phyloP scores from a whole-genome alignment of 441 rosid genomes.

The Viola pubescens region DNA sequence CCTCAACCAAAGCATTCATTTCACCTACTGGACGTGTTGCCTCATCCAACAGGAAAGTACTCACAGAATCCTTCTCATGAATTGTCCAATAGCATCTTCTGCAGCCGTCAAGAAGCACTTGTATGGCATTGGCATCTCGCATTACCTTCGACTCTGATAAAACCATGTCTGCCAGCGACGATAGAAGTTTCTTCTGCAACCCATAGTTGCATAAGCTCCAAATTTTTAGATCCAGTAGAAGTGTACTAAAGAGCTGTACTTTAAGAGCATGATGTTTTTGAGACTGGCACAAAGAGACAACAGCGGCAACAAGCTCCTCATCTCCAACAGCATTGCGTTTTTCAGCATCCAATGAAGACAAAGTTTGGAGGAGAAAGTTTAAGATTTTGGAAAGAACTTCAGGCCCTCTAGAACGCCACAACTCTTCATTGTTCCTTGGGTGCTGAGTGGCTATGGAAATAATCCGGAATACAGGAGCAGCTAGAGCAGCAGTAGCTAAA shows the following conservation, averaged over 20 bases:
- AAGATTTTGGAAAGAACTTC: conserved; percentile 85
- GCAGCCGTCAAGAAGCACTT: conserved; percentile 99
- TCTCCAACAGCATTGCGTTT: conserved; percentile 69
- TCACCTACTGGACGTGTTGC: conserved; percentile 80
- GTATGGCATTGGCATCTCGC: conserved; percentile 98
- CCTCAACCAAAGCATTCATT: conserved; percentile 96
- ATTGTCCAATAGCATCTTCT: conserved; percentile 97
- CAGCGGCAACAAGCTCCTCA: conserved; percentile 97
- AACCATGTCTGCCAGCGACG: conserved; percentile 99
- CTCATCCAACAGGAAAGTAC: conserved; percentile 53
- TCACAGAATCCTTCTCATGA: conserved; percentile 72
- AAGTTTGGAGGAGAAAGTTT: conserved; percentile 74
- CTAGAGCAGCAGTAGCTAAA: conserved; percentile 61
- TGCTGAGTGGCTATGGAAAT: conserved; percentile 79
- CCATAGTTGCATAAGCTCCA: conserved; percentile 99
- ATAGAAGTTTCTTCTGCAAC: conserved; percentile 89
- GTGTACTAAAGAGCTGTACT: conserved; percentile 88
- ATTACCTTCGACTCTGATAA: conserved; percentile 85
- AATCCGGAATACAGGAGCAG: conserved; percentile 89
- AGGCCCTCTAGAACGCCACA: conserved; percentile 74
- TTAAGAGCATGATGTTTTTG: conserved; percentile 80
- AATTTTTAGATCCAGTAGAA: conserved; percentile 83
- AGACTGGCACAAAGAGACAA: conserved; percentile 84
- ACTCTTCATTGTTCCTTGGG: conserved; percentile 89
- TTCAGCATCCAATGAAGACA: conserved; percentile 57